phyloP scores from a whole-genome alignment of 2,329 filamentous ascomycete species.

The Amylocarpus encephaloides region DNA sequence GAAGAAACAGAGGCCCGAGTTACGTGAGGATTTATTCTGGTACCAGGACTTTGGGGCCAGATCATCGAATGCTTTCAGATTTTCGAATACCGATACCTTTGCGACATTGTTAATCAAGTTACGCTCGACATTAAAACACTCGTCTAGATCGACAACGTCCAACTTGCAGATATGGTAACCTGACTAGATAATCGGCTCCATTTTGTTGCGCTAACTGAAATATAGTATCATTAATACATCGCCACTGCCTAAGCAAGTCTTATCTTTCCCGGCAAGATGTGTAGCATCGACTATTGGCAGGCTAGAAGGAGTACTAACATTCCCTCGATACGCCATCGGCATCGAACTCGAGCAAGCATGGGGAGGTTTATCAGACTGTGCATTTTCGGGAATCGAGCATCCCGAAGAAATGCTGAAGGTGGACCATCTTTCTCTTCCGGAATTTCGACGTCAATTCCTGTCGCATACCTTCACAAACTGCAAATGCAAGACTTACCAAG shows the following conservation, averaged over 20 bases:
- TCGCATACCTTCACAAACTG: conserved; percentile 7
- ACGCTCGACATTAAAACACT: conserved; percentile 5
- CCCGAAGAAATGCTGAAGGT: conserved; percentile 5
- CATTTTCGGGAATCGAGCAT: conserved; percentile 9
- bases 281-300: conserved; percentile 3
- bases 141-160: conserved; percentile 2
- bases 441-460: conserved; percentile 12
- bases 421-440: conserved; percentile 9
- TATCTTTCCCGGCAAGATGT: conserved; percentile 3
- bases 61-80: not conserved
- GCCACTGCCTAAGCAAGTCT: conserved; percentile 2
- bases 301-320: conserved; percentile 3
- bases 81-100: conserved; percentile 8
- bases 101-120: conserved; percentile 5
- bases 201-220: not conserved
- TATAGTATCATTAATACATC: conserved; percentile 12
- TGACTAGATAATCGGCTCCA: not conserved
- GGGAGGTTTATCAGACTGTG: conserved; percentile 9
- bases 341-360: conserved; percentile 13
- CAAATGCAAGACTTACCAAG: conserved; percentile 6
- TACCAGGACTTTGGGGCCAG: conserved; percentile 11
- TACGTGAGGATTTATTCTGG: conserved; percentile 11
- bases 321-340: conserved; percentile 7
- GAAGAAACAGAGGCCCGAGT: conserved; percentile 1
- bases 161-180: conserved; percentile 9